A percentile compares a stretch with the other conserved stretches of the same genome.
phyloP scores from a whole-genome alignment of 768 basidiomycete genomes.

The Mycena rosella region DNA sequence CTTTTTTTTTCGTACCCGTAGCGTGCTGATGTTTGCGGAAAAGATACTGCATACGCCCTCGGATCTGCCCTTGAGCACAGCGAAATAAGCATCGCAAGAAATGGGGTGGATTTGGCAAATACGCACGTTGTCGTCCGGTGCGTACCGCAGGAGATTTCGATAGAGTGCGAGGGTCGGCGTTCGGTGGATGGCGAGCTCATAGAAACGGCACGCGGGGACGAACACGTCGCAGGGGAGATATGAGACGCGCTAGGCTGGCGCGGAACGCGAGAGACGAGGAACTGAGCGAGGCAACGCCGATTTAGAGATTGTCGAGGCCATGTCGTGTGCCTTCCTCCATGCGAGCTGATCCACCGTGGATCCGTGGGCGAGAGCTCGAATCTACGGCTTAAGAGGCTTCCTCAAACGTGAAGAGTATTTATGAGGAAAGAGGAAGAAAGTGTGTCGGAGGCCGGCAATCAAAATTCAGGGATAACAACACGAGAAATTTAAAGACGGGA shows the following conservation, averaged over 20 bases:
- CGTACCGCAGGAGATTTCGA: conserved; percentile 70
- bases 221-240: conserved; percentile 70
- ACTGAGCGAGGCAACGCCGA: neutral
- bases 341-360: neutral
- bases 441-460: too few species aligned
- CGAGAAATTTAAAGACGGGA: too few species aligned
- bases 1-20: conserved; percentile 67
- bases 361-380: too few species aligned
- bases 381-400: too few species aligned
- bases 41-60: conserved; percentile 64
- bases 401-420: too few species aligned
- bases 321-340: neutral
- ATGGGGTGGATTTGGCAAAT: neutral
- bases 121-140: conserved; percentile 69
- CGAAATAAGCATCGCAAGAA: neutral
- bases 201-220: conserved; percentile 77
- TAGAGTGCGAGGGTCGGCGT: conserved; percentile 82
- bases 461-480: too few species aligned
- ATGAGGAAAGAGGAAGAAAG: too few species aligned
- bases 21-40: conserved; percentile 66
- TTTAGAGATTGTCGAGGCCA: conserved; percentile 16
- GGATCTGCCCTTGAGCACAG: conserved; percentile 60
- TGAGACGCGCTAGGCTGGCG: conserved; percentile 60
- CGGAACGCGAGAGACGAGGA: conserved; percentile 62
- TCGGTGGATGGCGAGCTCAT: conserved; percentile 76